Base-by-base conservation (phyloP, 805 yeast species). In the Metschnikowia lochheadii region DNA sequence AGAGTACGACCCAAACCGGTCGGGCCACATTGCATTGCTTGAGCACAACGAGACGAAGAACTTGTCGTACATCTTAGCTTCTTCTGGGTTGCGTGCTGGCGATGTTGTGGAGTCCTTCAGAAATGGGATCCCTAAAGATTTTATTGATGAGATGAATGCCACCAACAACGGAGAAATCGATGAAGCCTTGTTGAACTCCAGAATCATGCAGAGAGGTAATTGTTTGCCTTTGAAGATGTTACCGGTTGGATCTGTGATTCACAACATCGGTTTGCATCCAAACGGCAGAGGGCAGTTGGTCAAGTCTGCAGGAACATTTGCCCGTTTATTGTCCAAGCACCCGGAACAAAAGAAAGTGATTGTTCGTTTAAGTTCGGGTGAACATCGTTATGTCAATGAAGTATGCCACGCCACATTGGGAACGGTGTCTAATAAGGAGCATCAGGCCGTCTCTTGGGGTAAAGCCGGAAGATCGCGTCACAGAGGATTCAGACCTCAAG, bases 381-480 rank as follows among this genome's bases (percentile, higher is more conserved):
- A 94, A 72, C 95, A 90, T 62, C 85, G 99, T 63, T 90, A 87
- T 61, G 87, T 94, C 23, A 79, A 87, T 48, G 65, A 89, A 50
- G 86, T 88, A 48, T 89, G 96, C 23, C 88, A 92, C 69, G 98
- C 98, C 20, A 90, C 98, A 1, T 76, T 94, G 55, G 99, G 99
- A 33, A 81, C 88, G 45, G 96, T 90, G 11, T 89, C 97, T 14
- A 94, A 94, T 68, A 81, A 89, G 48, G 97, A 90, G 59, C 97
- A 92, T 71, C 94, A 87, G 72, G 88, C 89, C 59, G 80, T 82
- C 56, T 80, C 87, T 52, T 81, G 89, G 73, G 99, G 99, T 78
- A 94, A 94, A 69, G 99, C 99, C 21, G 99, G 99, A 63, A 83
- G 97, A 70, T 78, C 85, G 48, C 85, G 99, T 68, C 85, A 90